These are phyloP conservation scores for Melastoma candidum DNA, from an alignment of 441 rosid genomes.

Conservation along the genomic window DNA sequence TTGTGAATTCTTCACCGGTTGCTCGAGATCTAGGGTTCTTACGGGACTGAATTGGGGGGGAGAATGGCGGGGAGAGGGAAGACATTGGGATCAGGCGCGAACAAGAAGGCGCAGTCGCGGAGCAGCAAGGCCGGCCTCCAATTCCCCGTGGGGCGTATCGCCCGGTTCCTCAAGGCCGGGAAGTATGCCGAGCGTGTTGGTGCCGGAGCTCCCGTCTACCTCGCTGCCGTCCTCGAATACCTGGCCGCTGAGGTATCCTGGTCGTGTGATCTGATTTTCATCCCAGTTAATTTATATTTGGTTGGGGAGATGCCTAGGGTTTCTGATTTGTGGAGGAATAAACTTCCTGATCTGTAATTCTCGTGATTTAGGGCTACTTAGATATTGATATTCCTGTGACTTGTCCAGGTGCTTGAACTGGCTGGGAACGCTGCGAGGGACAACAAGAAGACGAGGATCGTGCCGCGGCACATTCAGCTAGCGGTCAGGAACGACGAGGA, in stretches of 20 bases:
- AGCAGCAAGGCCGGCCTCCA: conserved; percentile 96
- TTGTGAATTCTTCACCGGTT: background rate
- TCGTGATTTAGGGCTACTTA: too few species aligned
- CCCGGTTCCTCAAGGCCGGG: conserved; percentile 89
- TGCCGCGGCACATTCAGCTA: conserved; percentile 89
- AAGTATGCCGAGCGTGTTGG: conserved; percentile 97
- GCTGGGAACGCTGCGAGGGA: conserved; percentile 93
- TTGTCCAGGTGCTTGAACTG: conserved; percentile 66
- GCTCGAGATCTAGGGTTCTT: background rate
- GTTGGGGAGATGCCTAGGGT: conserved; percentile 2
- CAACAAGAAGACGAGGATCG: conserved; percentile 86
- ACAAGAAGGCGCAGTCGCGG: conserved; percentile 88
- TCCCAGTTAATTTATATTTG: too few species aligned
- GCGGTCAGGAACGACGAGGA: conserved; percentile 92
- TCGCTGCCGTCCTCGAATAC: conserved; percentile 87
- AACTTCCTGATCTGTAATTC: too few species aligned
- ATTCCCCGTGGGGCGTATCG: conserved; percentile 93
- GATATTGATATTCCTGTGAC: background rate
- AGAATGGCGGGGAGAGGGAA: conserved; percentile 90
- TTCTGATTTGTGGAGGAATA: conserved; percentile 6
- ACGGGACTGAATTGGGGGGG: conserved; percentile 8
- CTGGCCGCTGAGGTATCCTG: conserved; percentile 73
- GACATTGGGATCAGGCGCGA: conserved; percentile 69
- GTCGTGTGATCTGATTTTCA: too few species aligned
- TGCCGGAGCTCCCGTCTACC: conserved; percentile 95